phyloP scores from a whole-genome alignment of 1,284 basidiomycete genomes.

The Spongiforma sp. region DNA sequence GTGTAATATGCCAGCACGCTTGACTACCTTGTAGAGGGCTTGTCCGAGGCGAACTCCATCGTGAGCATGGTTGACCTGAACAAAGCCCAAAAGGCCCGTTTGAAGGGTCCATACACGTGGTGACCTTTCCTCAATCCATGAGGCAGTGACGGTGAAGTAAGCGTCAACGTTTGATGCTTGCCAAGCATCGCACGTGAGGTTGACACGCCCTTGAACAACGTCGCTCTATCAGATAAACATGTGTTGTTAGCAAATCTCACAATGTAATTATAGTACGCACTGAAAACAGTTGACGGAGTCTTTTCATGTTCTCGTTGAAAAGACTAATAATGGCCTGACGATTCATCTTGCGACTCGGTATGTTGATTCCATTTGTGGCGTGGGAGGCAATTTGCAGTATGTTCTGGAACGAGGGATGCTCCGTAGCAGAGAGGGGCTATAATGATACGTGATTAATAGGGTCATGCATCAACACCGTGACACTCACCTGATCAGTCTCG shows the following conservation, averaged over 20 bases:
- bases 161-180: conserved; percentile 5
- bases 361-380: background rate
- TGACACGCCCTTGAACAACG: background rate
- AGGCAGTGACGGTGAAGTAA: conserved; percentile 8
- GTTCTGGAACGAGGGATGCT: background rate
- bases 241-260: background rate
- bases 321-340: background rate
- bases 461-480: background rate
- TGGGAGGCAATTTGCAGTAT: background rate
- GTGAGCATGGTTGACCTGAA: conserved; percentile 9
- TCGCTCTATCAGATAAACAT: background rate
- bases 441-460: background rate
- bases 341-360: background rate
- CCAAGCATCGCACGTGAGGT: conserved; percentile 10
- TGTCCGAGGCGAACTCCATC: conserved; percentile 1
- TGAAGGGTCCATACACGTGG: background rate
- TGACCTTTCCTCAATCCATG: conserved; percentile 5
- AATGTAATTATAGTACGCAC: background rate
- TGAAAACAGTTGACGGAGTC: background rate
- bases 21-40: conserved; percentile 11
- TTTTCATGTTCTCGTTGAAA: background rate
- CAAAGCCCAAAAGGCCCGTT: background rate
- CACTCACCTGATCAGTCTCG: background rate
- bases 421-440: background rate
- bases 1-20: background rate